Evolutionary conservation across 2,329 filamentous ascomycete genomes (phyloP).

Genomic region (Aspergillus sp.): DNA sequence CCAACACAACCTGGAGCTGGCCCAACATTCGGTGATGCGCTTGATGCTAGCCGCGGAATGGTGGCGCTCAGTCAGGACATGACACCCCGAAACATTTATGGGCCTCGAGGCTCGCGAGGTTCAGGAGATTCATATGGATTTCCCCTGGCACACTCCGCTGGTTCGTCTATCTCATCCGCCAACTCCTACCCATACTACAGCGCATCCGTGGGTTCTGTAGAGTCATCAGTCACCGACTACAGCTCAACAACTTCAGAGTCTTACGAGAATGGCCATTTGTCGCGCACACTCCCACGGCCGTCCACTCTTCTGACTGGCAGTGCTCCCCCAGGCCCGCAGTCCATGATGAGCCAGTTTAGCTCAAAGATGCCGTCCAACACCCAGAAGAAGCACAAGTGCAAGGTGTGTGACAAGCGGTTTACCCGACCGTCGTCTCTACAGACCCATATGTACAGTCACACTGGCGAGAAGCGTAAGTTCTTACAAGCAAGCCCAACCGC

Average conservation of each 20-base stretch:
- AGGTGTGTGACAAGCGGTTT: slow-evolving; percentile 97
- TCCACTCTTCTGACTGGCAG: slow-evolving; percentile 62
- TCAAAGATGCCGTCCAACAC: slow-evolving; percentile 94
- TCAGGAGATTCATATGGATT: slow-evolving; percentile 90
- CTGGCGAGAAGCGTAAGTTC: slow-evolving; percentile 91
- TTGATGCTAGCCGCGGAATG: slow-evolving; percentile 93
- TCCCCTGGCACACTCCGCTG: slow-evolving; percentile 82
- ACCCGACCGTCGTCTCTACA: slow-evolving; percentile 91
- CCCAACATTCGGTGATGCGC: slow-evolving; percentile 78
- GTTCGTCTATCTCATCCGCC: slow-evolving; percentile 85
- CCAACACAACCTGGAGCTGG: slow-evolving; percentile 53
- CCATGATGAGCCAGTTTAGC: slow-evolving; percentile 98
- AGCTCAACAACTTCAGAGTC: slow-evolving; percentile 82
- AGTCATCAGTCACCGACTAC: slow-evolving; percentile 86
- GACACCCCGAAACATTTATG: slow-evolving; percentile 87
- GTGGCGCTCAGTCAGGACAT: slow-evolving; percentile 90
- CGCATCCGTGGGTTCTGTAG: slow-evolving; percentile 66
- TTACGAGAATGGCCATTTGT: slow-evolving; percentile 70
- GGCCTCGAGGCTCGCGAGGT: slow-evolving; percentile 63
- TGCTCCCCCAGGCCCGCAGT: slow-evolving; percentile 80
- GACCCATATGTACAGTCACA: slow-evolving; percentile 98
- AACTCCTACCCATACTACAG: slow-evolving; percentile 85
- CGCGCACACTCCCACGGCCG: slow-evolving; percentile 80
- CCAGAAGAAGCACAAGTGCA: slow-evolving; percentile 99
- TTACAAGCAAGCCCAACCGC: neutral